Evolutionary conservation across 1,284 basidiomycete species (phyloP).

Genomic region (Sanghuangporus baumii): DNA sequence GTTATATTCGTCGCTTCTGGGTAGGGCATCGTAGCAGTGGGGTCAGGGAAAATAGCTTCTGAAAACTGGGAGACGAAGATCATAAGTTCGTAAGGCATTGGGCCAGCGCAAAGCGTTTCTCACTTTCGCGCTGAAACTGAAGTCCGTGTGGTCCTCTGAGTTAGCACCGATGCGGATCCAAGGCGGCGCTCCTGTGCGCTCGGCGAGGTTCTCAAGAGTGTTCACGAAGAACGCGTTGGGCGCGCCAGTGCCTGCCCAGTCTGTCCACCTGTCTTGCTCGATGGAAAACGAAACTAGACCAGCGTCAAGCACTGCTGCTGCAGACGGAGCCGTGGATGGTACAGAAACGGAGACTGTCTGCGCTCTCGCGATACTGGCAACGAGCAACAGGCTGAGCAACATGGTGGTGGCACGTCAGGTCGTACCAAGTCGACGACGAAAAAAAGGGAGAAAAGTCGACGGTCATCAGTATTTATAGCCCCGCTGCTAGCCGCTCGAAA

Average conservation of each 20-base stretch:
- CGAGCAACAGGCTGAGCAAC: not conserved
- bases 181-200: slow-evolving; percentile 19
- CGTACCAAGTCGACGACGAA: not conserved
- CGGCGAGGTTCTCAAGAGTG: slow-evolving; percentile 20
- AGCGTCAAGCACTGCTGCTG: slow-evolving; percentile 8
- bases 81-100: not conserved
- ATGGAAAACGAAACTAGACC: slow-evolving; percentile 15
- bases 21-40: slow-evolving; percentile 46
- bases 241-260: slow-evolving; percentile 12
- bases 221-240: slow-evolving; percentile 18
- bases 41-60: slow-evolving; percentile 42
- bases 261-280: slow-evolving; percentile 18
- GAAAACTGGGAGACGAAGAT: slow-evolving; percentile 28
- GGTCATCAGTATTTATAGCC: not conserved
- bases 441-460: not conserved
- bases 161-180: slow-evolving; percentile 22
- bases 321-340: slow-evolving; percentile 1
- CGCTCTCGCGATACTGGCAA: not conserved
- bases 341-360: slow-evolving; percentile 7
- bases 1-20: slow-evolving; percentile 55
- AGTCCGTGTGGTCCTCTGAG: slow-evolving; percentile 22
- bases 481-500: not conserved
- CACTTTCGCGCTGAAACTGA: slow-evolving; percentile 15
- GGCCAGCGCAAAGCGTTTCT: not conserved
- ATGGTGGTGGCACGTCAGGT: not conserved